phyloP scores from a whole-genome alignment of 768 basidiomycete genomes.

The Termitomyces sp. region DNA sequence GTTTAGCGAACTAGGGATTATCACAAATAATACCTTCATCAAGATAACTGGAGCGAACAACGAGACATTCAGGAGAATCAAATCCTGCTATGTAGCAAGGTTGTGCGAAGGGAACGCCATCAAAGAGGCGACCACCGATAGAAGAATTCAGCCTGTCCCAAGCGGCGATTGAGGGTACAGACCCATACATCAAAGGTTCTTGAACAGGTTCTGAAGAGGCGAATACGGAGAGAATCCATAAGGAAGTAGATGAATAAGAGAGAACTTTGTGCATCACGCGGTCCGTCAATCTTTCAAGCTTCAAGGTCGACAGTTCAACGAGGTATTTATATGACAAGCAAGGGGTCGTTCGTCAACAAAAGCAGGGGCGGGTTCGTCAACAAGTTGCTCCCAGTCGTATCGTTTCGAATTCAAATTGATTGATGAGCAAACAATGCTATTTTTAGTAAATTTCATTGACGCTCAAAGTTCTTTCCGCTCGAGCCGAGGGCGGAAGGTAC shows the following conservation, averaged over 20 bases:
- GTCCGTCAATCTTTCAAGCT: neutral
- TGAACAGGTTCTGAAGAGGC: conserved; percentile 1
- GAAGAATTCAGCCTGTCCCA: conserved; percentile 14
- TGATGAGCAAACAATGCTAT: neutral
- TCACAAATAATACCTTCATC: conserved; percentile 13
- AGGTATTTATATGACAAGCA: neutral
- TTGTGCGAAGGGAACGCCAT: conserved; percentile 18
- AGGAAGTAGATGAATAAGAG: neutral
- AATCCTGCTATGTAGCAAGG: conserved; percentile 17
- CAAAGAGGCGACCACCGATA: conserved; percentile 12
- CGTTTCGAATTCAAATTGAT: no score
- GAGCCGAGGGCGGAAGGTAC: neutral
- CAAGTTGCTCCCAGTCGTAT: neutral
- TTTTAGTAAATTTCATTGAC: neutral
- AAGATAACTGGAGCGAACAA: conserved; percentile 13
- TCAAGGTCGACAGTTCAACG: neutral
- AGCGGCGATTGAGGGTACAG: conserved; percentile 1
- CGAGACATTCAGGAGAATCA: conserved; percentile 11
- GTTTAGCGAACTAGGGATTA: neutral
- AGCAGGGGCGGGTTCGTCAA: no score
- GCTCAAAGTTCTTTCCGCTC: neutral
- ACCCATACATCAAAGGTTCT: neutral
- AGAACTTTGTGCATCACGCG: neutral
- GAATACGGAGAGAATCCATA: neutral
- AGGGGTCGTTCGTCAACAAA: neutral